Evolutionary conservation across 371 early-diverging fungal species (phyloP), one percentile per base, ranked within the genome.

Genomic region (Apophysomyces variabilis): DNA sequence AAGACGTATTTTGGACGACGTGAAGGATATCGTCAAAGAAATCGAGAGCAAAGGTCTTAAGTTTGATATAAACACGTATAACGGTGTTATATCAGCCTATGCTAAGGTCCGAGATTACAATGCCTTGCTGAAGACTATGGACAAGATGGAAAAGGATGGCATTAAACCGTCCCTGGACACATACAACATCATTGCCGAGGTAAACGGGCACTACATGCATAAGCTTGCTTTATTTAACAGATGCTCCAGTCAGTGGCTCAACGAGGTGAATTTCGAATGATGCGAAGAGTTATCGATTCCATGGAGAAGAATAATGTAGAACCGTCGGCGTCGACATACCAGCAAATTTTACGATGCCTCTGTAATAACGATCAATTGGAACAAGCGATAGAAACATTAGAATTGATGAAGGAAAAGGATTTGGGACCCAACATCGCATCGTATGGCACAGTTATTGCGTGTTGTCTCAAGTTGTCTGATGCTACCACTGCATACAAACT

Each of bases 61-160:
- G 14, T 80, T 82, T 5, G 86, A 87, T 60, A 37, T 76, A n/a
- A 72, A 71, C 45, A 85, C 85, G 0, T 79, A 85, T 70, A 83
- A 82, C 64, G 77, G 81, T 0, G 61, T 87, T 0, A 60, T 87
- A 43, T 65, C 74, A 7, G 82, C 77, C 12, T 84, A 83, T 64
- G 73, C 74, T 41, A 77, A 73, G n/a, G 66, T 67, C 8, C 65
- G 59, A 37, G 73, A 80, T 13, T 35, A 37, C 9, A 14, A 41
- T 4, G 50, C 58, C 0, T 32, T 73, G 6, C 21, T 71, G 36
- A 47, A 46, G 1, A 73, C 69, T 0, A 56, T 83, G 13, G 14
- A 67, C 16, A 67, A 75, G 9, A 83, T 83, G 81, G 65, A 71
- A 45, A 58, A 65, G 1, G 54, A 71, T 7, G 73, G 69, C 8